Percentiles rank a stretch among this genome's conserved stretches.
These are phyloP conservation scores for Paracamarosporium sp. DNA, from an alignment of 2,329 filamentous ascomycete species.

Conservation along the genomic window DNA sequence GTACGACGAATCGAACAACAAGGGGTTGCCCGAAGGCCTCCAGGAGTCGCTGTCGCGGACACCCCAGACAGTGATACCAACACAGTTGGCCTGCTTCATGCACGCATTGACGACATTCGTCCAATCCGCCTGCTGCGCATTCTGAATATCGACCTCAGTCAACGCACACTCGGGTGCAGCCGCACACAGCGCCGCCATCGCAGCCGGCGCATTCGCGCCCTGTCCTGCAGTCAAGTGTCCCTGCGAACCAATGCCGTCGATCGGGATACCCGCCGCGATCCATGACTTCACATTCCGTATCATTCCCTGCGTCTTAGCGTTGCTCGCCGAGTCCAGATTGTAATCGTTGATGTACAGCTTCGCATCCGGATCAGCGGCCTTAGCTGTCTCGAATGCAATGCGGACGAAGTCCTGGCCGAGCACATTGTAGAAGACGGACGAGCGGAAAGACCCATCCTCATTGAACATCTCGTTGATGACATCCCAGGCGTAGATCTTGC, in stretches of 20 bases:
- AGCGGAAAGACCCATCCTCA: slow-evolving; percentile 65
- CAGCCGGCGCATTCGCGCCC: slow-evolving; percentile 56
- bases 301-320: slow-evolving; percentile 67
- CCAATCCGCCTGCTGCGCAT: slow-evolving; percentile 65
- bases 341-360: slow-evolving; percentile 80
- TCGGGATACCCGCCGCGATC: slow-evolving; percentile 67
- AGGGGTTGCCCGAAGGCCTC: slow-evolving; percentile 50
- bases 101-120: slow-evolving; percentile 65
- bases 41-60: slow-evolving; percentile 56
- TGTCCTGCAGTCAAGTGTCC: slow-evolving; percentile 59
- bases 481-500: slow-evolving; percentile 69
- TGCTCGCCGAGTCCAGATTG: slow-evolving; percentile 65
- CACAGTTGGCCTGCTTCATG: slow-evolving; percentile 64
- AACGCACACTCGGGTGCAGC: slow-evolving; percentile 67
- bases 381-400: slow-evolving; percentile 75
- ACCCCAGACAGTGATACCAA: slow-evolving; percentile 72
- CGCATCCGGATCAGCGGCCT: slow-evolving; percentile 69
- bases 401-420: slow-evolving; percentile 74
- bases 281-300: slow-evolving; percentile 69
- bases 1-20: slow-evolving; percentile 54
- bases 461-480: slow-evolving; percentile 72
- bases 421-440: slow-evolving; percentile 70
- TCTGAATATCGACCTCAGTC: slow-evolving; percentile 73
- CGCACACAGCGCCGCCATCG: slow-evolving; percentile 60
- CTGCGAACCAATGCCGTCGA: slow-evolving; percentile 70